Base-by-base conservation (phyloP, 371 early-diverging fungal genomes). In the Rhizopus arrhizus region DNA sequence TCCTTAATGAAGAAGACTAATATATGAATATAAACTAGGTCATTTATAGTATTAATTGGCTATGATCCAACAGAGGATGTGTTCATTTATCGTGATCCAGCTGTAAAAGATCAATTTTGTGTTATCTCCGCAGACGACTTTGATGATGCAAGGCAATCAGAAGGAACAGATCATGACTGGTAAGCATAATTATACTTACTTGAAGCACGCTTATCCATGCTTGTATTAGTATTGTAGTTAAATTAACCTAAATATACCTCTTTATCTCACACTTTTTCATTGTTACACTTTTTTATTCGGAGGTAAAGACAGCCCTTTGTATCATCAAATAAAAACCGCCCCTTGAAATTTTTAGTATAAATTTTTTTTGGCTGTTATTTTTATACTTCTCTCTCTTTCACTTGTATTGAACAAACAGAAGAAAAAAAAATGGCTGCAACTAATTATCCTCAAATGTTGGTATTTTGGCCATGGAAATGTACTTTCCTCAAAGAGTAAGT, bases 401-500 rank as follows among this genome's bases (percentile, higher is more conserved):
- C 47, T 41, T 45, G 9, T 16, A 48, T 22, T n/a, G 35, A 33
- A 43, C 33, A 22, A 22, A 22, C 22, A 22, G 2, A 22, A 22
- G 22, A 22, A 22, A 22, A 22, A 16, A 49, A 50, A 51, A 77
- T 71, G 73, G 70, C 73, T 67, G 66, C 64, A 32, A 41, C 72
- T 48, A 67, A 48, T 58, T 84, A 85, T 69, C 89, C 95, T 55
- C 71, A 85, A 67, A 96, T 77, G 87, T 96, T 73, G 98, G 97
- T 72, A 88, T 97, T 59, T 81, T 86, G 66, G 96, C 92, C 77
- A 84, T 95, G 70, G 96, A 96, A 65, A 88, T 93, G 79, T 96
- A 97, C 81, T 92, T 96, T 70, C 98, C 98, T 49, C 70, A 73
- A 38, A 65, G 81, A 65, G 81, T 80, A 75, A 74, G 72, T 69